Evolutionary conservation across 2,329 filamentous ascomycete genomes (phyloP).

Genomic region (Aspergillus intermedius): DNA sequence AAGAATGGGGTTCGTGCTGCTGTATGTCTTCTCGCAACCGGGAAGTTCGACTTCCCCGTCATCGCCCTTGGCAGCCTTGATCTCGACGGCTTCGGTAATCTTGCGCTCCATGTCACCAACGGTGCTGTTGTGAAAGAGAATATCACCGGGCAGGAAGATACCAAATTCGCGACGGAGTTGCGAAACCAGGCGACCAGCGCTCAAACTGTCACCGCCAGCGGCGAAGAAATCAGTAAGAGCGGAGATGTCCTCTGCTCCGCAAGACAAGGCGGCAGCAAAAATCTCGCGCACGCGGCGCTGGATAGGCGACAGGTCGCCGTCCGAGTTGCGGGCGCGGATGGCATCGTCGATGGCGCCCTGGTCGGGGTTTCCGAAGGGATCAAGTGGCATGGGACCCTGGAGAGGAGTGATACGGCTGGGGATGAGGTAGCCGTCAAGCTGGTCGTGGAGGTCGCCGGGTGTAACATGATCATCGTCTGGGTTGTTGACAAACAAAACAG

Average conservation of each 20-base stretch:
- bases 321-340: slow-evolving; percentile 10
- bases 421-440: slow-evolving; percentile 30
- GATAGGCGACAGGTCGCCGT: slow-evolving; percentile 14
- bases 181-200: slow-evolving; percentile 48
- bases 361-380: slow-evolving; percentile 28
- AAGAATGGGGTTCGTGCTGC: slow-evolving; percentile 46
- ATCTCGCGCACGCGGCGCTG: slow-evolving; percentile 39
- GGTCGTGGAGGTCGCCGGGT: slow-evolving; percentile 10
- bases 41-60: slow-evolving; percentile 20
- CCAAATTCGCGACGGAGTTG: slow-evolving; percentile 46
- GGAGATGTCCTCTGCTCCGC: slow-evolving; percentile 34
- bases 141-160: slow-evolving; percentile 45
- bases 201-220: slow-evolving; percentile 50
- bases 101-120: slow-evolving; percentile 31
- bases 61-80: background rate
- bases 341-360: slow-evolving; percentile 29
- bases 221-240: slow-evolving; percentile 46
- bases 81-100: background rate
- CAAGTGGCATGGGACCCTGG: slow-evolving; percentile 28
- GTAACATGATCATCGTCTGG: background rate
- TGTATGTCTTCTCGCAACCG: slow-evolving; percentile 28
- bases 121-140: slow-evolving; percentile 47
- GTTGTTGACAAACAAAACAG: background rate
- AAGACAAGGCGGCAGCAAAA: slow-evolving; percentile 43
- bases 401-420: slow-evolving; percentile 34